Evolutionary conservation across 2,329 filamentous ascomycete genomes (phyloP).

Genomic region (Diaporthe ampelina): DNA sequence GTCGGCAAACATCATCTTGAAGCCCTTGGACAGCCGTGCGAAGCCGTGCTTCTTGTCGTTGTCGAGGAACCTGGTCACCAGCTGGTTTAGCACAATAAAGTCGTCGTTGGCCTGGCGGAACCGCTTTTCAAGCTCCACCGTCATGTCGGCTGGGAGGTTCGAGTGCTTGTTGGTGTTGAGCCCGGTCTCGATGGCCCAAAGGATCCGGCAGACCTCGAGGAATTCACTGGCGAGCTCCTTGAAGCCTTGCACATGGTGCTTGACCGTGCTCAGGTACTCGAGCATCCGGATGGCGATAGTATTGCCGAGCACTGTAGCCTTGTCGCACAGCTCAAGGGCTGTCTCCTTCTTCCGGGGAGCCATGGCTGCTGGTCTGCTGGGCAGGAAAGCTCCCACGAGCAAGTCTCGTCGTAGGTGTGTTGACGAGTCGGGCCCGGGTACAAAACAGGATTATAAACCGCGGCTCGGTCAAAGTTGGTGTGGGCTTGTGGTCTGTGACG

Average conservation of each 20-base stretch:
- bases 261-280: constrained; percentile 72
- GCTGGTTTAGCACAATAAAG: constrained; percentile 74
- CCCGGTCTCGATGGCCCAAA: constrained; percentile 78
- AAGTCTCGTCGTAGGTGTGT: too few species aligned
- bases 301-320: constrained; percentile 72
- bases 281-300: constrained; percentile 75
- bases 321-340: constrained; percentile 66
- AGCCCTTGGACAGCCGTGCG: constrained; percentile 71
- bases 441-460: not conserved
- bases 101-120: constrained; percentile 73
- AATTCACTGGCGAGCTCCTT: constrained; percentile 74
- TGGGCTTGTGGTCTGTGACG: not conserved
- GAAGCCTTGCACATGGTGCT: constrained; percentile 68
- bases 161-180: constrained; percentile 64
- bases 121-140: constrained; percentile 74
- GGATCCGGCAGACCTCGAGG: constrained; percentile 74
- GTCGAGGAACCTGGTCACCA: constrained; percentile 72
- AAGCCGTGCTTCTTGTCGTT: constrained; percentile 73
- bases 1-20: constrained; percentile 74
- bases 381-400: not conserved
- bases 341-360: constrained; percentile 47
- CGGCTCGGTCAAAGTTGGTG: not conserved
- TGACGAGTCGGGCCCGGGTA: not conserved
- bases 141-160: constrained; percentile 71
- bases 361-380: constrained; percentile 41